Evolutionary conservation across 345 rosid genomes (phyloP), one percentile per base, ranked within the genome.

Genomic region (Salix caprea): DNA sequence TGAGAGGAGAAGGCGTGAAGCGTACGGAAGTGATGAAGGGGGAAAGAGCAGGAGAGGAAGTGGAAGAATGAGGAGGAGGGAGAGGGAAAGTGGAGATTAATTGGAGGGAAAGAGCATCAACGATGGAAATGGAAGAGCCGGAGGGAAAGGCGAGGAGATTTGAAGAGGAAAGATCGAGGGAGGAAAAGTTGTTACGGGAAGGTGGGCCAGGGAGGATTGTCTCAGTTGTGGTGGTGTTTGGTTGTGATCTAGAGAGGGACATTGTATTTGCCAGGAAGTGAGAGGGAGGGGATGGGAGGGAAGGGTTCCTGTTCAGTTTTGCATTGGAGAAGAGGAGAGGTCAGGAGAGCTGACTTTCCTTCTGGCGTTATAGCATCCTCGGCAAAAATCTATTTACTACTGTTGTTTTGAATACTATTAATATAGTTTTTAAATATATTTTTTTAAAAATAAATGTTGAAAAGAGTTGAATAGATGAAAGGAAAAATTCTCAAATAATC

Each of bases 161-260:
- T 44, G 97, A 84, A 28, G 91, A 74, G 61, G 91, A 90, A 30
- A 92, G 84, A 84, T 92, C 97, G 78, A 88, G 84, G 68, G 97
- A 86, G 85, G 94, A 94, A 76, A 94, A 94, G 88, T 92, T 94
- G 91, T 87, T 92, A 75, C 97, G 95, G 80, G 90, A 87, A 5
- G 97, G 96, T 7, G 99, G 97, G 48, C 99, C 99, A 1, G 99
- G 97, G 24, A 95, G 94, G 83, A 88, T 90, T 26, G 86, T 81
- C 77, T 89, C 87, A 91, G 92, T 91, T 34, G 76, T 30, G 37
- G 89, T 81, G 65, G 72, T 52, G 70, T 7, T 11, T 37, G 74
- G 15, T 64, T 78, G 82, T 46, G 83, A 78, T 44, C 83, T 72
- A 42, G 83, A 73, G 73, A 78, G 76, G 62, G 89, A 86, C 90